Conservation (phyloP, 306 rosid genomes). For the apple (Malus domestica) region DNA sequence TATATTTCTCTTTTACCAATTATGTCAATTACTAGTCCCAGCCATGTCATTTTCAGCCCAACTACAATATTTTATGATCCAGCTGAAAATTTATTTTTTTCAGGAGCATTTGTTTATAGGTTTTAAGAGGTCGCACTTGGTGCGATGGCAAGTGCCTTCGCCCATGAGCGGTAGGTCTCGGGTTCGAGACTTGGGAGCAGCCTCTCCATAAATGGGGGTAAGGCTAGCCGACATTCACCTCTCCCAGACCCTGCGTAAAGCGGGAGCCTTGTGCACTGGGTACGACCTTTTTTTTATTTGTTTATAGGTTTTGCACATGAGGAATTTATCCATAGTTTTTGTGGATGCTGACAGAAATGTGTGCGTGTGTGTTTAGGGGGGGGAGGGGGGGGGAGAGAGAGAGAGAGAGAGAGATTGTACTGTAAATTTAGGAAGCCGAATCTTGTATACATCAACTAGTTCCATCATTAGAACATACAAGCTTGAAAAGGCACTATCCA, state of each 20-base stretch:
- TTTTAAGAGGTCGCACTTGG: too few species aligned
- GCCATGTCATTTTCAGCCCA: background rate
- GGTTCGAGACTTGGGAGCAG: too few species aligned
- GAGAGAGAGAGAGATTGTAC: slow-evolving; percentile 31
- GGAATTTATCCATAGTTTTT: background rate
- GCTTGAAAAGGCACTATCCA: slow-evolving; percentile 98
- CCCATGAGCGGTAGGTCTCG: too few species aligned
- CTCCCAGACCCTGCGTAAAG: too few species aligned
- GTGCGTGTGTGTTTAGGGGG: background rate
- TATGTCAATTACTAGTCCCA: background rate
- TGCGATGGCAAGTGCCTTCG: too few species aligned
- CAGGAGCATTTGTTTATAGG: background rate
- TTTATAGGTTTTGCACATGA: background rate
- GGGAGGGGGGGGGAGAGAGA: background rate
- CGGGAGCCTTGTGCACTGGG: too few species aligned
- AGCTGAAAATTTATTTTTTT: background rate
- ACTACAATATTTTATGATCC: background rate
- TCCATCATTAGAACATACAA: slow-evolving; percentile 87
- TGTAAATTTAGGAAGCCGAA: slow-evolving; percentile 95
- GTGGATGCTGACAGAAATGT: background rate
- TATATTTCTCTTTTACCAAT: background rate
- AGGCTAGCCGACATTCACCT: too few species aligned
- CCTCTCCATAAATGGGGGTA: too few species aligned
- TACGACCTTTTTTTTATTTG: background rate
- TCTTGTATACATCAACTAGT: slow-evolving; percentile 84